phyloP scores from a whole-genome alignment of 2,329 filamentous ascomycete genomes.

The Pseudogymnoascus sp. region DNA sequence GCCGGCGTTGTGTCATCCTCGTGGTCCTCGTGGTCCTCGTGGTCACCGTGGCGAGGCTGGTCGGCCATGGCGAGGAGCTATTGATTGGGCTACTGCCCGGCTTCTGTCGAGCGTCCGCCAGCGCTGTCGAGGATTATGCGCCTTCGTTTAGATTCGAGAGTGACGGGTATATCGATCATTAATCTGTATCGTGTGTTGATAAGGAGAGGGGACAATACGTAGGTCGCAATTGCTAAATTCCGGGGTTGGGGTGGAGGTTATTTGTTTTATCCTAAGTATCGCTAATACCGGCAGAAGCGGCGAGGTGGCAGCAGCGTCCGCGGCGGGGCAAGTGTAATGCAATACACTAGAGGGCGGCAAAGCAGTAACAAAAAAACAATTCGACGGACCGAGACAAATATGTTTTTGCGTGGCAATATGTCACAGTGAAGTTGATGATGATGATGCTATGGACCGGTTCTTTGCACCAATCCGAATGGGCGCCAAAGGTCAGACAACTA shows the following conservation, averaged over 20 bases:
- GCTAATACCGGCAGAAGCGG: slow-evolving; percentile 5
- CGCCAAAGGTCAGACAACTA: slow-evolving; percentile 1
- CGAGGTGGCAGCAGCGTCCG: slow-evolving; percentile 6
- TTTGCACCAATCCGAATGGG: neutral
- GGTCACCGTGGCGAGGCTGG: slow-evolving; percentile 14
- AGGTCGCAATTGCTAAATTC: slow-evolving; percentile 2
- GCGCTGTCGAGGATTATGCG: slow-evolving; percentile 4
- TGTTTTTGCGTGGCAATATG: slow-evolving; percentile 6
- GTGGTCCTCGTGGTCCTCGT: slow-evolving; percentile 17
- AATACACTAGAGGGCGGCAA: slow-evolving; percentile 5
- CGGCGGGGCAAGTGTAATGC: slow-evolving; percentile 1
- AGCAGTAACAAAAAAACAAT: slow-evolving; percentile 4
- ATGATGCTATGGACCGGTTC: neutral
- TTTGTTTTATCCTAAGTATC: neutral
- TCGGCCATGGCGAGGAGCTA: slow-evolving; percentile 23
- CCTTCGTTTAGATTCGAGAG: neutral
- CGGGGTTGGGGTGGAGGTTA: slow-evolving; percentile 2
- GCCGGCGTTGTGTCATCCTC: slow-evolving; percentile 39
- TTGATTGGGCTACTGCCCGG: slow-evolving; percentile 4
- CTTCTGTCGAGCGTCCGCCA: slow-evolving; percentile 4
- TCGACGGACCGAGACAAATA: neutral
- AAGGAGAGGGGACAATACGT: neutral
- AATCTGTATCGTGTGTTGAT: neutral
- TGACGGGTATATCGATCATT: slow-evolving; percentile 3
- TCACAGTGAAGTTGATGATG: neutral